Base-by-base conservation (phyloP, 2,329 filamentous ascomycete species). In the Diaporthe eres region DNA sequence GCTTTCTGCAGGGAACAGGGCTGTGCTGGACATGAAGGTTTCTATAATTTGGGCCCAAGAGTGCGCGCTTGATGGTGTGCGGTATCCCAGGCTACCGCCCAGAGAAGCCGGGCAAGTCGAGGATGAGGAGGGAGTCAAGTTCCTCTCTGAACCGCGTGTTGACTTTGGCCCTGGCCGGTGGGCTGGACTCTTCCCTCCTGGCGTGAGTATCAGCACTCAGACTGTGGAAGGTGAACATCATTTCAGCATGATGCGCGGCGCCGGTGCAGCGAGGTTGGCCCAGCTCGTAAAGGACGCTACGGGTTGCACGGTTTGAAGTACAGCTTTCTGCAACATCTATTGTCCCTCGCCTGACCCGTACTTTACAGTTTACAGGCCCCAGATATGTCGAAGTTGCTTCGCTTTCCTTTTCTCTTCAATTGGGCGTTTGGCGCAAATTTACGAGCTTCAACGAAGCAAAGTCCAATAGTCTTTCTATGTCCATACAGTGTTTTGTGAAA, bases 121-220 rank as follows among this genome's bases (percentile, higher is more conserved):
- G 67, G 67, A 71, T 37, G 67, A 53, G 15, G 49, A 71, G 31
- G 67, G 67, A 19, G 47, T 57, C 31, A 19, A 53, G 28, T 71
- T 71, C 34, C 53, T 57, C 10, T 51, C 67, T 39, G 47, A 55
- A 39, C 49, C 67, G 31, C 67, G 49, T 28, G 12, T 19, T 57
- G 67, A 71, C 31, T 55, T 51, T 44, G 67, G 67, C 8, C 67
- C 67, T 44, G 67, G 67, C 22, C 49, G 49, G 12, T 58, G 67
- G 67, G 51, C 49, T 28, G 28, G 39, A 39, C 51, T 71, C 4
- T 55, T 71, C 22, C 49, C 31, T 61, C 22, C 58, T 4, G 58
- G 58, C 7, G 58, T 61, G 22, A 44, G 58, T 61, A 44, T 61
- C 10, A 44, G 12, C 34, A 44, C 58, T 22, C 58, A 6, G 37